phyloP scores from a whole-genome alignment of 192 early-diverging fungal species.

The Chytriomyces sp. region DNA sequence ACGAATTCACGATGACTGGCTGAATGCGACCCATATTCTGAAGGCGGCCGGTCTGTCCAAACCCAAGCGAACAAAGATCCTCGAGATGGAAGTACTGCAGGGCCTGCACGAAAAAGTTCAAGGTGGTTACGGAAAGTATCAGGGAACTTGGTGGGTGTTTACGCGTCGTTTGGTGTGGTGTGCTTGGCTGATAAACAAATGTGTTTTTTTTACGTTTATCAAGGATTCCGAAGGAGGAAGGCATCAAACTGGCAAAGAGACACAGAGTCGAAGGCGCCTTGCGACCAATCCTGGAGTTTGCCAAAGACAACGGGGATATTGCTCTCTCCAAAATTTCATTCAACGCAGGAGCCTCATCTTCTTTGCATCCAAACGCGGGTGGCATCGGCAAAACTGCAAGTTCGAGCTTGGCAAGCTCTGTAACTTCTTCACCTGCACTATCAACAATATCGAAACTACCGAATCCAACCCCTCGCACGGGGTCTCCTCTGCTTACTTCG shows the following conservation, averaged over 20 bases:
- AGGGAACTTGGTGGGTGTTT: slow-evolving; percentile 78
- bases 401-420: too few species aligned
- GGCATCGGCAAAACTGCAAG: neutral
- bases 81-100: slow-evolving; percentile 82
- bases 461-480: neutral
- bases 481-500: too few species aligned
- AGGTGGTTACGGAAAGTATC: slow-evolving; percentile 95
- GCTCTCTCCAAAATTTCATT: slow-evolving; percentile 21
- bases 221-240: slow-evolving; percentile 33
- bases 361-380: neutral
- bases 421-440: neutral
- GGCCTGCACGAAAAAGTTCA: slow-evolving; percentile 92
- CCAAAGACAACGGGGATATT: slow-evolving; percentile 21
- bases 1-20: slow-evolving; percentile 73
- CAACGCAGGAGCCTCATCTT: neutral
- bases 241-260: slow-evolving; percentile 24
- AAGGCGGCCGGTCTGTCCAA: slow-evolving; percentile 89
- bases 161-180: neutral
- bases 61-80: slow-evolving; percentile 81
- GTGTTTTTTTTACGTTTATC: too few species aligned
- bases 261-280: slow-evolving; percentile 45
- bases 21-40: slow-evolving; percentile 94
- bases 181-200: neutral
- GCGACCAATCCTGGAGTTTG: slow-evolving; percentile 44
- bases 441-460: neutral